Evolutionary conservation across 129 eudicot genomes (phyloP).

Genomic region (Escallonia rubra): DNA sequence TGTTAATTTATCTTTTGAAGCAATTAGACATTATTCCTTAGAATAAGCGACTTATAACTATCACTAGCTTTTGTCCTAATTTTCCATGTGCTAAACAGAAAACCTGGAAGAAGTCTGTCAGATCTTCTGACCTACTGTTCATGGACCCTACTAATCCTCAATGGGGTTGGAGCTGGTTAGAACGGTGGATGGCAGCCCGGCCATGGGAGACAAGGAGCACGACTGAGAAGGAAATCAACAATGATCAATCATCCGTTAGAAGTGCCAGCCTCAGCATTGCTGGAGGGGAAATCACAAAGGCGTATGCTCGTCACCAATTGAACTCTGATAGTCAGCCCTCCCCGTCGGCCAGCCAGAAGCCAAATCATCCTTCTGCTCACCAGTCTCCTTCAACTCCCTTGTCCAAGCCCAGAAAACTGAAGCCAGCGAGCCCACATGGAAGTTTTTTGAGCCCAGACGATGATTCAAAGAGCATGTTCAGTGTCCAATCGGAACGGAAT

Average conservation of each 20-base stretch:
- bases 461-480: conserved; percentile 57
- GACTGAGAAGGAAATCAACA: conserved; percentile 26
- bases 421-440: conserved; percentile 45
- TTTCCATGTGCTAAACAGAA: conserved; percentile 35
- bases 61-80: conserved; percentile 2
- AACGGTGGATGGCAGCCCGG: conserved; percentile 78
- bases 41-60: no score
- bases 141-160: conserved; percentile 97
- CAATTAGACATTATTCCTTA: no score
- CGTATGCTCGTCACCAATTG: conserved; percentile 77
- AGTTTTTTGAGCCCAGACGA: conserved; percentile 47
- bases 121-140: conserved; percentile 58
- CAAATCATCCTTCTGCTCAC: conserved; percentile 16
- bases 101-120: conserved; percentile 75
- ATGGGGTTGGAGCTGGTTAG: conserved; percentile 99
- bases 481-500: conserved; percentile 69
- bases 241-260: conserved; percentile 45
- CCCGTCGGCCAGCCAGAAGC: conserved; percentile 17
- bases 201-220: conserved; percentile 45
- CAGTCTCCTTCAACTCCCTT: conserved; percentile 47
- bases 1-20: no score
- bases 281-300: conserved; percentile 69
- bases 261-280: conserved; percentile 27
- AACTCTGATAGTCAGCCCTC: conserved; percentile 38
- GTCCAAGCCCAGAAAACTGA: conserved; percentile 46